A percentile compares a stretch with the other conserved stretches of the same genome.
Conservation (phyloP, 768 basidiomycete species). For the Pleurotus cornucopiae region DNA sequence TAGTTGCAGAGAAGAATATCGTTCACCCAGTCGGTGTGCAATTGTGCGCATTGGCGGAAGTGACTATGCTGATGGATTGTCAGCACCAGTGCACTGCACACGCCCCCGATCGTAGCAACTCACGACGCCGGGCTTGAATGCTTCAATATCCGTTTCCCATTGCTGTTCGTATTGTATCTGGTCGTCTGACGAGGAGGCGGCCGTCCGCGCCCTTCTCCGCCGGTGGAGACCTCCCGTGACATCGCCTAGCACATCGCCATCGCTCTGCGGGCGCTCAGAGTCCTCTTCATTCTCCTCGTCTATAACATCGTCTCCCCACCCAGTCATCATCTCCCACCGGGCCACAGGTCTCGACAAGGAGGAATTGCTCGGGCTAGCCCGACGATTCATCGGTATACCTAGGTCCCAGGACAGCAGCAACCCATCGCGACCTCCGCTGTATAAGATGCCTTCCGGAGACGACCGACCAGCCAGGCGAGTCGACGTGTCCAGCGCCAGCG, state of each 20-base stretch:
- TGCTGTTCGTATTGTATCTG: slow-evolving; percentile 61
- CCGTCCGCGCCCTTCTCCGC: slow-evolving; percentile 22
- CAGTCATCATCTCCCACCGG: slow-evolving; percentile 80
- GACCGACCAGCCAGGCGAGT: slow-evolving; percentile 67
- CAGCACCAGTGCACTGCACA: slow-evolving; percentile 6
- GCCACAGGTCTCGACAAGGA: slow-evolving; percentile 21
- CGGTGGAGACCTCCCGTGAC: slow-evolving; percentile 30
- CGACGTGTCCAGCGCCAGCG: slow-evolving; percentile 82
- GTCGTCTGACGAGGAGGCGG: slow-evolving; percentile 22
- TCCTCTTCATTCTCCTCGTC: slow-evolving; percentile 57
- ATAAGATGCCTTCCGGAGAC: slow-evolving; percentile 81
- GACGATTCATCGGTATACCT: slow-evolving; percentile 56
- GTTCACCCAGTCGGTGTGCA: slow-evolving; percentile 95
- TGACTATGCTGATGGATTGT: slow-evolving; percentile 38
- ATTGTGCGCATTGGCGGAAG: slow-evolving; percentile 87
- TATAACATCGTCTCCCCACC: slow-evolving; percentile 70
- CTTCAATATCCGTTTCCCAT: slow-evolving; percentile 74
- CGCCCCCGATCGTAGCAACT: slow-evolving; percentile 17
- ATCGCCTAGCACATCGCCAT: slow-evolving; percentile 77
- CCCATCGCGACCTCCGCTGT: slow-evolving; percentile 88
- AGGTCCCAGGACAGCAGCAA: slow-evolving; percentile 87
- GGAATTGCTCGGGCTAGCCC: slow-evolving; percentile 23
- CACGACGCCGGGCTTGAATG: slow-evolving; percentile 46
- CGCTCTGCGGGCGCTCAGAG: slow-evolving; percentile 53
- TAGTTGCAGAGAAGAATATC: slow-evolving; percentile 89